Percentiles rank a stretch among this genome's conserved stretches.
phyloP scores from a whole-genome alignment of 495 filamentous ascomycete genomes.

The Cudoniella acicularis region DNA sequence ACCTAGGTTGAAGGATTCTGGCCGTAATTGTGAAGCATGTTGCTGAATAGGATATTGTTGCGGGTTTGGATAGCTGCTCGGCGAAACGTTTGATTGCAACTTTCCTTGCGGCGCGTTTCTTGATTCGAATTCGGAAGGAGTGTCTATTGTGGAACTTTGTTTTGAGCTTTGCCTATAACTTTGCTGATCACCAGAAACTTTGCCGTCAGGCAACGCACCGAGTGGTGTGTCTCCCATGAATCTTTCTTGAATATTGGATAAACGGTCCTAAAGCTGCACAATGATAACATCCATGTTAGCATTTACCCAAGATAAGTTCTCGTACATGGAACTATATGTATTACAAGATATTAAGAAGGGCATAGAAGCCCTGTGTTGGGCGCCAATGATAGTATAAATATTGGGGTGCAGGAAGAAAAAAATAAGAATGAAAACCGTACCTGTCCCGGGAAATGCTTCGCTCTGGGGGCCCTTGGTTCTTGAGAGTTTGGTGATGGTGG shows the following conservation, averaged over 20 bases:
- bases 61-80: conserved; percentile 1
- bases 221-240: conserved; percentile 19
- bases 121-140: background rate
- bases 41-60: conserved; percentile 5
- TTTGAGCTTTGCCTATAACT: conserved; percentile 1
- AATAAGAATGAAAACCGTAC: no score
- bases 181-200: background rate
- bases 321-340: no score
- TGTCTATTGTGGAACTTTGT: background rate
- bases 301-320: no score
- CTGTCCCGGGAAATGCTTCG: no score
- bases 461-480: no score
- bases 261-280: no score
- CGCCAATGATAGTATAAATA: no score
- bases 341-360: no score
- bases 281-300: no score
- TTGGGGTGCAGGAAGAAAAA: no score
- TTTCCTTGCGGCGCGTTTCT: conserved; percentile 2
- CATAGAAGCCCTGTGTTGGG: no score
- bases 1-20: conserved; percentile 21
- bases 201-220: conserved; percentile 1
- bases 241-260: conserved; percentile 7
- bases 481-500: no score
- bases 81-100: background rate
- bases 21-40: conserved; percentile 1